Evolutionary conservation across 768 basidiomycete genomes (phyloP).

Genomic region (Thelephora ganbajun): DNA sequence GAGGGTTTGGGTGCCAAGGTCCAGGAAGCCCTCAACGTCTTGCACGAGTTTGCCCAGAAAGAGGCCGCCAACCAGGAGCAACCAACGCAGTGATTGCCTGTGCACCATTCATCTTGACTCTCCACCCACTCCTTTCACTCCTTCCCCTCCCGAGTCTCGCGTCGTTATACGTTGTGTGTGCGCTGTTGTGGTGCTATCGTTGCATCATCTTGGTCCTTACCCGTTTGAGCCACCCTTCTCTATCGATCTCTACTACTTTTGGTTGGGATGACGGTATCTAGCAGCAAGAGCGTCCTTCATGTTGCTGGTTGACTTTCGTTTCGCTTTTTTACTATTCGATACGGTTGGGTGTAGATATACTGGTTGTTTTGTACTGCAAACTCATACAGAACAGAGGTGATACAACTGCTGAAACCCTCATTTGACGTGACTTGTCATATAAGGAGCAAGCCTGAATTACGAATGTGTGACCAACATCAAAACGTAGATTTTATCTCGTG

Average conservation of each 20-base stretch:
- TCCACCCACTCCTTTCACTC: not conserved
- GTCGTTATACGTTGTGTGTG: constrained; percentile 10
- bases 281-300: constrained; percentile 12
- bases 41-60: constrained; percentile 66
- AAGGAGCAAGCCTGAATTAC: no score
- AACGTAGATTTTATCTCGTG: constrained; percentile 57
- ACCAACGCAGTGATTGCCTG: not conserved
- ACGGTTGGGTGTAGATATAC: not conserved
- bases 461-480: no score
- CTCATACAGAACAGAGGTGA: constrained; percentile 45
- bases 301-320: constrained; percentile 18
- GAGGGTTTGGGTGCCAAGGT: constrained; percentile 86
- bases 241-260: not conserved
- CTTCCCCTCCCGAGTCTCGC: not conserved
- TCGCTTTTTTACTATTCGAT: constrained; percentile 12
- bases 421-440: no score
- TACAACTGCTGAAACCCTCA: constrained; percentile 27
- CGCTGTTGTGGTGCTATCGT: constrained; percentile 32
- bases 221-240: constrained; percentile 12
- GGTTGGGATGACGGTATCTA: constrained; percentile 10
- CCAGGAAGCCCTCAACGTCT: constrained; percentile 77
- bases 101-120: constrained; percentile 2
- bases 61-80: constrained; percentile 18
- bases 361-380: constrained; percentile 23
- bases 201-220: constrained; percentile 21